These are phyloP conservation scores for Sugiyamaella americana DNA, from an alignment of 805 yeast genomes.

Conservation along the genomic window DNA sequence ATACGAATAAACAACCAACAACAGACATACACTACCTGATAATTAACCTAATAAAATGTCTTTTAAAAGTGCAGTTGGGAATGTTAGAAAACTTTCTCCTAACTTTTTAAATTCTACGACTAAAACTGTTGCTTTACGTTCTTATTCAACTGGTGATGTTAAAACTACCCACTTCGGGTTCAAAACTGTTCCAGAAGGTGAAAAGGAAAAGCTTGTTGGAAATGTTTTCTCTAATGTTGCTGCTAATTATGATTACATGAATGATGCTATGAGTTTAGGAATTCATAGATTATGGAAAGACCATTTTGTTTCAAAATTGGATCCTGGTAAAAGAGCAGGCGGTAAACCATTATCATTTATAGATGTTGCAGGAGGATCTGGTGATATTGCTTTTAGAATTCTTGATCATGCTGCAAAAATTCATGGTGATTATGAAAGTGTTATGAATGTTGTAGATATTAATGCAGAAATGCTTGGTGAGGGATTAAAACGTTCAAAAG, in stretches of 20 bases:
- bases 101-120: no score
- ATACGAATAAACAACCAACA: no score
- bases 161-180: slow-evolving; percentile 90
- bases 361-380: slow-evolving; percentile 99
- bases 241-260: slow-evolving; percentile 89
- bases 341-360: slow-evolving; percentile 76
- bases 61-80: no score
- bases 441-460: slow-evolving; percentile 91
- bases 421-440: slow-evolving; percentile 66
- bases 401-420: slow-evolving; percentile 81
- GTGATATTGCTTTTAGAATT: slow-evolving; percentile 94
- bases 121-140: not conserved
- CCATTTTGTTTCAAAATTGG: slow-evolving; percentile 79
- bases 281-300: slow-evolving; percentile 92
- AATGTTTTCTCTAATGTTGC: slow-evolving; percentile 94
- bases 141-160: slow-evolving; percentile 6
- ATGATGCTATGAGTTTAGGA: slow-evolving; percentile 96
- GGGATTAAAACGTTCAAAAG: slow-evolving; percentile 70
- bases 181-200: slow-evolving; percentile 68
- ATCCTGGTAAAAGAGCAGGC: slow-evolving; percentile 91
- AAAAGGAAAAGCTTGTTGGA: slow-evolving; percentile 67
- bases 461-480: slow-evolving; percentile 94
- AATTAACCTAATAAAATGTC: no score
- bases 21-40: no score
- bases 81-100: no score